A percentile compares a stretch with the other conserved stretches of the same genome.
Evolutionary conservation across 2,329 filamentous ascomycete species (phyloP).

Genomic region (Trichoderma aggressivum): DNA sequence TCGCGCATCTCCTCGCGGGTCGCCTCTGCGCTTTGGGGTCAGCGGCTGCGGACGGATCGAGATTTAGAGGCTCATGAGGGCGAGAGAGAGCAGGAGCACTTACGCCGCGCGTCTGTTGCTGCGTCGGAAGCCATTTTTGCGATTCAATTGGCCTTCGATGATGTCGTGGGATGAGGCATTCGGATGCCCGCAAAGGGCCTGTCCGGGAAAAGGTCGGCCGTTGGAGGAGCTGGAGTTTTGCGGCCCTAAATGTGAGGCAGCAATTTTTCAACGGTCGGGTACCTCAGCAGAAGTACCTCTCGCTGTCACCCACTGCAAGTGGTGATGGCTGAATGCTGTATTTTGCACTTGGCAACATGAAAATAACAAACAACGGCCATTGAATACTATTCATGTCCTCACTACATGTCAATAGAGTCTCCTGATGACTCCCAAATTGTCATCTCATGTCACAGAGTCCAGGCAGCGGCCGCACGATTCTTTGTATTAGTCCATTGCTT

Average conservation of each 20-base stretch:
- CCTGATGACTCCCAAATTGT: neutral
- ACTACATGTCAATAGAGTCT: neutral
- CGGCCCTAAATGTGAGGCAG: slow-evolving; percentile 10
- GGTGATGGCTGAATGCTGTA: neutral
- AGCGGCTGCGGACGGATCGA: neutral
- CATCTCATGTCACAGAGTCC: neutral
- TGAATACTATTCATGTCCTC: accelerated
- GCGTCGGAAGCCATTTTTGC: slow-evolving; percentile 38
- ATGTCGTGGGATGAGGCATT: slow-evolving; percentile 16
- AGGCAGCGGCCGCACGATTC: neutral
- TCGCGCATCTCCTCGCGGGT: slow-evolving; percentile 92
- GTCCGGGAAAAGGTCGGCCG: slow-evolving; percentile 17
- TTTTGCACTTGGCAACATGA: too few species aligned
- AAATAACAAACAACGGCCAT: neutral
- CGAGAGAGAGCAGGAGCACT: slow-evolving; percentile 21
- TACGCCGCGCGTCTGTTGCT: slow-evolving; percentile 39
- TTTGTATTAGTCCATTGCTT: neutral
- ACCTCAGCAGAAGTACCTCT: neutral
- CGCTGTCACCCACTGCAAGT: neutral
- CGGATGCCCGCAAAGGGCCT: slow-evolving; percentile 1
- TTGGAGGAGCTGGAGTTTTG: neutral
- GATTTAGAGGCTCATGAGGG: accelerated
- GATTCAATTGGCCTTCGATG: slow-evolving; percentile 34
- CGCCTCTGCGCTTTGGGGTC: slow-evolving; percentile 53
- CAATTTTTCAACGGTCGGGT: neutral